These are phyloP conservation scores for Malassezia caprae DNA, from an alignment of 1,284 basidiomycete genomes.

Conservation along the genomic window DNA sequence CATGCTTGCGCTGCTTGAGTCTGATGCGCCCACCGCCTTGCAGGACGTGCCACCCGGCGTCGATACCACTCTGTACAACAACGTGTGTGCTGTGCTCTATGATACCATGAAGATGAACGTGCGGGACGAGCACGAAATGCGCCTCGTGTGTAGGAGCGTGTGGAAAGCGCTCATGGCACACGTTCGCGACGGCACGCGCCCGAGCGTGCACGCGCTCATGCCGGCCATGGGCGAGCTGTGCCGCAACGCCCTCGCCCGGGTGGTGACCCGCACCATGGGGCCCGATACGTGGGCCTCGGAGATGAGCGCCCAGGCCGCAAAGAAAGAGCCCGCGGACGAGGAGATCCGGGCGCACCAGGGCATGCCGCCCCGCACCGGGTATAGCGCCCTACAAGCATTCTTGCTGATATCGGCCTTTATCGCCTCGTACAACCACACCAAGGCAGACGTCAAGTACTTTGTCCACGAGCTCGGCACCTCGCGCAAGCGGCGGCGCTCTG, in stretches of 20 bases:
- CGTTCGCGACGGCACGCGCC: not conserved
- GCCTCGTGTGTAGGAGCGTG: slow-evolving; percentile 25
- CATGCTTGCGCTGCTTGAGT: slow-evolving; percentile 22
- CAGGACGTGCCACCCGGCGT: not conserved
- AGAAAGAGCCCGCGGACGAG: not conserved
- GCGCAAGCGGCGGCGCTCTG: slow-evolving; percentile 17
- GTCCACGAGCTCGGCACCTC: slow-evolving; percentile 29
- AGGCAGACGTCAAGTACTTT: slow-evolving; percentile 57
- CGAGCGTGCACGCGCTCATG: slow-evolving; percentile 14
- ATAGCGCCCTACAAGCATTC: slow-evolving; percentile 53
- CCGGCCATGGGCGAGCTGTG: slow-evolving; percentile 21
- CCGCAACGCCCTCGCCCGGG: slow-evolving; percentile 29
- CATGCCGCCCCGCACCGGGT: slow-evolving; percentile 10
- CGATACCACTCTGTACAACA: not conserved
- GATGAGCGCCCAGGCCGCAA: not conserved
- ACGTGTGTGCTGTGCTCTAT: slow-evolving; percentile 26
- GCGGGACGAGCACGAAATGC: slow-evolving; percentile 30
- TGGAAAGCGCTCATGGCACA: slow-evolving; percentile 32
- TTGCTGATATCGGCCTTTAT: slow-evolving; percentile 71
- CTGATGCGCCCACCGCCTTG: not conserved
- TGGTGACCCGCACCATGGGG: slow-evolving; percentile 27
- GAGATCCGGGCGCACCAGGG: not conserved
- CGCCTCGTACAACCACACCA: slow-evolving; percentile 74
- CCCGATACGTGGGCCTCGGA: slow-evolving; percentile 31
- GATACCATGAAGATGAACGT: slow-evolving; percentile 29